A percentile compares a stretch with the other conserved stretches of the same genome.
Evolutionary conservation across 805 yeast species (phyloP).

Genomic region (Yarrowia sp.): DNA sequence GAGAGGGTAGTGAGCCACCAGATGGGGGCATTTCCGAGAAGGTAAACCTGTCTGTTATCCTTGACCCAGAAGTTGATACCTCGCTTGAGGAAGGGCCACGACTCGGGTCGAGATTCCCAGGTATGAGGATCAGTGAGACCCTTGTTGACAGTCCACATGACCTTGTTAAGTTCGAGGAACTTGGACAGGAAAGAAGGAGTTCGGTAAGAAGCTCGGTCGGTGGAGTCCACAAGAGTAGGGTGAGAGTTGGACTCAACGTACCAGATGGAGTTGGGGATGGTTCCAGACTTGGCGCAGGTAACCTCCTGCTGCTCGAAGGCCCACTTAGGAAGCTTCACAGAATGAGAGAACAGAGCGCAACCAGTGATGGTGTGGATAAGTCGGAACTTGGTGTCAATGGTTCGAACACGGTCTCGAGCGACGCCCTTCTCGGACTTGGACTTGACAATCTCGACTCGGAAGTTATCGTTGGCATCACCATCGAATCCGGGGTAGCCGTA

Average conservation of each 20-base stretch:
- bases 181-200: constrained; percentile 48
- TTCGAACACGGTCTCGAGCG: constrained; percentile 43
- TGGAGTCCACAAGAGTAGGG: constrained; percentile 43
- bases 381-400: constrained; percentile 68
- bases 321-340: constrained; percentile 74
- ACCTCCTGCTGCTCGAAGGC: constrained; percentile 85
- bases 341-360: constrained; percentile 74
- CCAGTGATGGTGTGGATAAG: constrained; percentile 61
- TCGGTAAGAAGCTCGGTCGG: constrained; percentile 38
- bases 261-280: constrained; percentile 63
- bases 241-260: constrained; percentile 57
- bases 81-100: constrained; percentile 59
- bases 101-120: constrained; percentile 52
- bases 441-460: constrained; percentile 54
- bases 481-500: constrained; percentile 58
- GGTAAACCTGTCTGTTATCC: constrained; percentile 48
- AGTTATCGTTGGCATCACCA: constrained; percentile 69
- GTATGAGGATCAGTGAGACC: constrained; percentile 48
- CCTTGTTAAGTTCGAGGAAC: constrained; percentile 53
- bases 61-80: constrained; percentile 60
- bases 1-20: constrained; percentile 48
- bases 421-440: constrained; percentile 39
- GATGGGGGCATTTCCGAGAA: constrained; percentile 60
- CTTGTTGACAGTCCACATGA: constrained; percentile 51
- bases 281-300: constrained; percentile 74